Base-by-base conservation (phyloP, 1,284 basidiomycete species). In the Peniophora sp. region DNA sequence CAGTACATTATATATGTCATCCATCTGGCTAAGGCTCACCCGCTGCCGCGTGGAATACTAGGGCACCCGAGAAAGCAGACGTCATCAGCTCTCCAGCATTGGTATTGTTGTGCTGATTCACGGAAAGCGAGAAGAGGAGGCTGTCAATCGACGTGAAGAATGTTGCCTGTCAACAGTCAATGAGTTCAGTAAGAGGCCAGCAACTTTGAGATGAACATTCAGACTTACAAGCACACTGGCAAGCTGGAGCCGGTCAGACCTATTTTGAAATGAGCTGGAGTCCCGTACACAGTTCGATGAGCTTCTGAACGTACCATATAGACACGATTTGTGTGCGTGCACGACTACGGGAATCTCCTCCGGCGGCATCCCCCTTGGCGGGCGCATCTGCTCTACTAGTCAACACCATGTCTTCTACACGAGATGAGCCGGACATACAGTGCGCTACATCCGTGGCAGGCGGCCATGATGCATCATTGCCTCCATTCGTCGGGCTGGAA, bases 61-160 rank as follows among this genome's bases (percentile, higher is more conserved):
- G 60, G 9, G 69, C 63, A 41, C 69, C 65, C 3, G 66, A 58
- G 14, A 71, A 59, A 17, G 59, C 57, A 18, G 66, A 65, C 39
- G 62, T 60, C 24, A 63, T 60, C 14, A 66, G 56, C 48, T 61
- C 53, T 27, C 58, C 59, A 0, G 57, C 55, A 14, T 27, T 45
- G 6, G 57, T 58, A 43, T 57, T 53, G 14, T 54, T 51, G 12
- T 58, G 55, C 1, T 58, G 55, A 2, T 54, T 53, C 8, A 62
- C 56, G 5, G 62, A 62, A 11, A 70, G 58, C 8, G 55, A 59
- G 49, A 67, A 62, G 1, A 69, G 48, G 42, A 68, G 60, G 17
- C 64, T 59, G 57, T 72, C 68, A 43, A 68, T 64, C 15, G 65
- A 63, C 2, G 68, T 65, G 51, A 70, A 71, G 59, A 71, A 70